Conservation (phyloP, 306 rosid genomes). For the Trichosanthes cucumerina region DNA sequence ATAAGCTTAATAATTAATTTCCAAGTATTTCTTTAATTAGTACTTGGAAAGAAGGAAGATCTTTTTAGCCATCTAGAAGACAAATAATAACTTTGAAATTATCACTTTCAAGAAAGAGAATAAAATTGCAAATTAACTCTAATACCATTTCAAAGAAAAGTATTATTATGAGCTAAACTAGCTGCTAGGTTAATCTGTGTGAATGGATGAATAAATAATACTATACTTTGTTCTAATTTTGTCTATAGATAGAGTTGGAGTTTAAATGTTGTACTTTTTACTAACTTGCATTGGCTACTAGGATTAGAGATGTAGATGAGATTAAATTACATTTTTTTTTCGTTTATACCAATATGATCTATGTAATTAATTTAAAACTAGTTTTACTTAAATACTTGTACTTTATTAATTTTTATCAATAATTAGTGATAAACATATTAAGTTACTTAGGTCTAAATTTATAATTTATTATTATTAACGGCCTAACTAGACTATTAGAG, state of each 20-base stretch:
- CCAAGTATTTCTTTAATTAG: background rate
- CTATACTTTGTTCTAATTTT: no score
- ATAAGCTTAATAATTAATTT: background rate
- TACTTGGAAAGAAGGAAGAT: background rate
- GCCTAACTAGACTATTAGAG: no score
- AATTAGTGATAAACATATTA: no score
- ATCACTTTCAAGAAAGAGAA: background rate
- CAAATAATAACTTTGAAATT: constrained; percentile 4
- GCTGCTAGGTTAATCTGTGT: background rate
- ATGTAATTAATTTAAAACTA: no score
- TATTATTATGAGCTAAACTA: background rate
- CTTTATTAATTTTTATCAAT: no score
- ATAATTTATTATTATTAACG: no score
- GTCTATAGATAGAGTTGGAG: background rate
- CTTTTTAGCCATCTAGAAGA: background rate
- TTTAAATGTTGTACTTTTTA: background rate
- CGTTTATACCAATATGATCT: no score
- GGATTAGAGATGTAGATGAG: background rate
- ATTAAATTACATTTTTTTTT: no score
- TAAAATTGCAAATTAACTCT: background rate
- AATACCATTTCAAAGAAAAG: background rate
- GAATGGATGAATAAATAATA: background rate
- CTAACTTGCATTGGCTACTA: no score
- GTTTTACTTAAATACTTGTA: no score
- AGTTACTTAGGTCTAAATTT: no score